Evolutionary conservation across 805 yeast genomes (phyloP).

Genomic region (Priceomyces fermenticarens): DNA sequence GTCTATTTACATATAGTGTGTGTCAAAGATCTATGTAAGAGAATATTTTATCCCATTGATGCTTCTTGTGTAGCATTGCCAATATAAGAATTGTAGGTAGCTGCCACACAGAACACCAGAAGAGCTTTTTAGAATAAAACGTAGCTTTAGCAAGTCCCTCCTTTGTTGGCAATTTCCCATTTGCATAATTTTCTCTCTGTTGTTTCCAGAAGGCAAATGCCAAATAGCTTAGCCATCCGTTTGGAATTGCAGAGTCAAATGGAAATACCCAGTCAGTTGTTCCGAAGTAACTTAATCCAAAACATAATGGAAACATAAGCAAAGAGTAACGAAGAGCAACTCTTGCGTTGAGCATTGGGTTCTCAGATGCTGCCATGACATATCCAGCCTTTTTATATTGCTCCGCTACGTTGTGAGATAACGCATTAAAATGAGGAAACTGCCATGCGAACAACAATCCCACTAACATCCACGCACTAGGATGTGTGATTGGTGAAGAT

Average conservation of each 20-base stretch:
- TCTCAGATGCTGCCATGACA: constrained; percentile 94
- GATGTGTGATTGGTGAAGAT: constrained; percentile 72
- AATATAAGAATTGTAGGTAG: constrained; percentile 83
- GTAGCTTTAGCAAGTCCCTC: constrained; percentile 61
- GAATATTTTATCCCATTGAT: constrained; percentile 76
- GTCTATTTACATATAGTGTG: too few relatives aligned
- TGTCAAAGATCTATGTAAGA: constrained; percentile 20
- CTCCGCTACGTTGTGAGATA: constrained; percentile 81
- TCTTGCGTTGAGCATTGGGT: constrained; percentile 88
- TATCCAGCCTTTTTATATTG: constrained; percentile 94
- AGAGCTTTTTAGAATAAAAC: constrained; percentile 74
- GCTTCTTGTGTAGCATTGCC: constrained; percentile 93
- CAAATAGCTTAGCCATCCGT: constrained; percentile 81
- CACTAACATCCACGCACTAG: constrained; percentile 95
- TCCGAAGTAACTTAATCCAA: constrained; percentile 72
- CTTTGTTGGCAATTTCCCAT: constrained; percentile 41
- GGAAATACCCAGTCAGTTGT: constrained; percentile 81
- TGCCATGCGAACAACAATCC: constrained; percentile 94
- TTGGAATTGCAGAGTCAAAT: constrained; percentile 76
- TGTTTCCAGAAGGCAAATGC: constrained; percentile 85
- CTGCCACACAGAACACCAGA: constrained; percentile 95
- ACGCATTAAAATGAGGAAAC: constrained; percentile 94
- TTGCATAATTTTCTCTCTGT: constrained; percentile 59
- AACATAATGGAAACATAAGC: constrained; percentile 92
- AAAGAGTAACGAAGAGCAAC: constrained; percentile 88